phyloP scores from a whole-genome alignment of 495 filamentous ascomycete genomes.

The Cairneyella variabilis region DNA sequence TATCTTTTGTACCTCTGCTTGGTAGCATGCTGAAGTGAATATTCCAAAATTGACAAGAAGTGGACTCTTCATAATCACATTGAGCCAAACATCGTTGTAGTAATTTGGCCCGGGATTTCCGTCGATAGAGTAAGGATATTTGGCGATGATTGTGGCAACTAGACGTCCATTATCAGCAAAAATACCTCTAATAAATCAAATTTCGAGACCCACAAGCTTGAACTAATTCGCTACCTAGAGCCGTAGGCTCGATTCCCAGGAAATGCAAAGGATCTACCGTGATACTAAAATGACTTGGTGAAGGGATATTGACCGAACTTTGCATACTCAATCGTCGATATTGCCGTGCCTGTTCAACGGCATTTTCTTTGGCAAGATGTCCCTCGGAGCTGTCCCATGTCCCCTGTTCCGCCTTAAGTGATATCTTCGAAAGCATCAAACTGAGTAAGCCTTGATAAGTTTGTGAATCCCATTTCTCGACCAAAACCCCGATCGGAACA shows the following conservation, averaged over 20 bases:
- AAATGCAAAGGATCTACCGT: slow-evolving; percentile 19
- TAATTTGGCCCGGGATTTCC: slow-evolving; percentile 17
- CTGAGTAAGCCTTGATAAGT: slow-evolving; percentile 4
- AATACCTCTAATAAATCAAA: too few species aligned
- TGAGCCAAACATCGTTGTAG: slow-evolving; percentile 19
- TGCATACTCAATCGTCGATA: not conserved
- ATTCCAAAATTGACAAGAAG: slow-evolving; percentile 11
- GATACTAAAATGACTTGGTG: slow-evolving; percentile 10
- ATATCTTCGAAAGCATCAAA: slow-evolving; percentile 1
- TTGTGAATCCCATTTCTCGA: not conserved
- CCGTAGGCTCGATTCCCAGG: slow-evolving; percentile 11
- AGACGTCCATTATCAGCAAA: too few species aligned
- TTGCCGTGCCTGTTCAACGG: not conserved
- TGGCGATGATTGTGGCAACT: slow-evolving; percentile 17
- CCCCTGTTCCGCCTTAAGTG: not conserved
- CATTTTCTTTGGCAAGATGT: not conserved
- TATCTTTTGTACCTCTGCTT: slow-evolving; percentile 12
- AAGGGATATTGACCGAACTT: too few species aligned
- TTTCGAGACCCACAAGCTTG: slow-evolving; percentile 16
- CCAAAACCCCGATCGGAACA: too few species aligned
- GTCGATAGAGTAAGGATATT: slow-evolving; percentile 18
- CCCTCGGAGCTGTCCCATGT: not conserved
- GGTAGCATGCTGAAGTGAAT: slow-evolving; percentile 12
- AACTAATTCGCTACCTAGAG: slow-evolving; percentile 8
- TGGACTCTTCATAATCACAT: slow-evolving; percentile 10